Base-by-base conservation (phyloP, 768 basidiomycete species). In the Collybiopsis confluens region DNA sequence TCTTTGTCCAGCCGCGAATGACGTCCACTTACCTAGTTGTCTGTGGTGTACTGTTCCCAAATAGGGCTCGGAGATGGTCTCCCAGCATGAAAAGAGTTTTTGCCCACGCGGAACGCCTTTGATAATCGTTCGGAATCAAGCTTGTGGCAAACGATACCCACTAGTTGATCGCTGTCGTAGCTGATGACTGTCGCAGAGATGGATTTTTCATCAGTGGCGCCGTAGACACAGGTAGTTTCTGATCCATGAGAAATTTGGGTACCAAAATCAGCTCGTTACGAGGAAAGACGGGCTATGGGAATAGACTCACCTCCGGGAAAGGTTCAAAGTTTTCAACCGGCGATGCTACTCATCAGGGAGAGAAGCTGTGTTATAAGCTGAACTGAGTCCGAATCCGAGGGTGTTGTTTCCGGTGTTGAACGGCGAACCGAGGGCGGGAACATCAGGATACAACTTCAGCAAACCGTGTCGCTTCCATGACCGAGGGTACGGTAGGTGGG, bases 81-180 rank as follows among this genome's bases (percentile, higher is more conserved):
- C 11, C 15, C n/a, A 30, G 18, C 4, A 16, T 27, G 5, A 26
- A 37, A 24, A 40, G 10, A 7, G 4, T 26, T 16, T 45, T 11
- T 37, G 56, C 65, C 40, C 55, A 74, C 73, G 70, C 8, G 54
- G 41, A 26, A 61, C 45, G 13, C 75, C 76, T 15, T 59, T 65
- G n/a, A 3, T 72, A 71, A 46, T 77, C 75, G 48, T 76, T 76
- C n/a, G 76, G 75, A 27, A 70, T 66, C 23, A 77, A 60, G 23
- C 70, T 72, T 1, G 69, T 72, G 1, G 72, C 72, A 50, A 78
- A 78, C 0, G 76, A 77, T 18, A 78, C 60, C 76, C 75, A 77
- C 42, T 75, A 76, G 27, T 77, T 72, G 16, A 67, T 67, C 74
- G 76, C 75, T 15, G 58, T 10, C 3, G 46, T 59, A n/a, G 41